Percentiles rank a stretch among this genome's conserved stretches.
These are phyloP conservation scores for Stephania japonica DNA, from an alignment of 164 flowering plant genomes.

Conservation along the genomic window DNA sequence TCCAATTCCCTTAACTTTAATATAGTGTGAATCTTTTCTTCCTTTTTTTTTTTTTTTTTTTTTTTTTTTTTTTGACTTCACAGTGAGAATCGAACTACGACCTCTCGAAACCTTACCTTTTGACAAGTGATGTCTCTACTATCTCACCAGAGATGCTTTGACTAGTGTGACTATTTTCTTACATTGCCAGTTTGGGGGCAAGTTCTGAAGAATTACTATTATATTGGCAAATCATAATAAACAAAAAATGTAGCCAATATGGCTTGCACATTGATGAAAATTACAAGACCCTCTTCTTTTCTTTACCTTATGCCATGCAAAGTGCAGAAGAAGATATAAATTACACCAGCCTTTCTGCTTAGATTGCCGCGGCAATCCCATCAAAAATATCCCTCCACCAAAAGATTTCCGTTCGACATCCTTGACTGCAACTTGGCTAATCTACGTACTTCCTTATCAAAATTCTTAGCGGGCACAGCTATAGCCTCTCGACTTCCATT, in stretches of 20 bases:
- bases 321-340: neutral
- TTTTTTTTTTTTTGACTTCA: no score
- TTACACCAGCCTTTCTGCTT: neutral
- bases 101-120: no score
- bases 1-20: neutral
- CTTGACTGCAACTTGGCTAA: slow-evolving; percentile 32
- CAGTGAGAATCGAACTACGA: no score
- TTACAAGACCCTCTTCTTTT: neutral
- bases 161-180: neutral
- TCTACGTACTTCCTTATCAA: slow-evolving; percentile 15
- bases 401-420: slow-evolving; percentile 30
- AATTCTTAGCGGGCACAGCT: slow-evolving; percentile 8
- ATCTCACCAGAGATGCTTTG: no score
- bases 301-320: neutral
- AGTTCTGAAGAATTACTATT: no score
- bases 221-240: neutral
- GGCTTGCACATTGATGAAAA: neutral
- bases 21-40: neutral
- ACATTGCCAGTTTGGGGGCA: no score
- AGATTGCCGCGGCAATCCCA: neutral
- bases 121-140: no score
- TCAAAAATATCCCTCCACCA: slow-evolving; percentile 63
- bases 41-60: no score
- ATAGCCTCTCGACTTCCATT: slow-evolving; percentile 17
- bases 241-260: neutral